phyloP scores from a whole-genome alignment of 2,329 filamentous ascomycete genomes.

The Colletotrichum destructivum region DNA sequence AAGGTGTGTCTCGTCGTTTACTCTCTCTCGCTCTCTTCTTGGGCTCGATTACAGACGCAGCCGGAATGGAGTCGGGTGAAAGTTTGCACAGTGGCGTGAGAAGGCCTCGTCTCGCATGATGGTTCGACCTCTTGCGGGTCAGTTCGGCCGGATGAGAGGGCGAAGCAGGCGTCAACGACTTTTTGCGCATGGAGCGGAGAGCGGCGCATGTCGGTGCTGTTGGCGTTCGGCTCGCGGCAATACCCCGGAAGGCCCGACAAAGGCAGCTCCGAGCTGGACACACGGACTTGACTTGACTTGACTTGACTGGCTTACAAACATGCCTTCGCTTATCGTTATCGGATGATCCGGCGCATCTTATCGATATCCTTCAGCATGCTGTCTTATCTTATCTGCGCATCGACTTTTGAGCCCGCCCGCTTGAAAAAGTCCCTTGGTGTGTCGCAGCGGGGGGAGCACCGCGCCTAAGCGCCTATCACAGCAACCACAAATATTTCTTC shows the following conservation, averaged over 20 bases:
- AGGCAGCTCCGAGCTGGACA: constrained; percentile 30
- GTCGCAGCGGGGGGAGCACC: constrained; percentile 16
- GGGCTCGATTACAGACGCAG: not conserved
- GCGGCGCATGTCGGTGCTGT: constrained; percentile 1
- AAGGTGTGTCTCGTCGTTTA: not conserved
- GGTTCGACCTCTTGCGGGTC: constrained; percentile 31
- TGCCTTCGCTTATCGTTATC: not conserved
- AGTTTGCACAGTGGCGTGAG: constrained; percentile 26
- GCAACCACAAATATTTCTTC: constrained; percentile 27
- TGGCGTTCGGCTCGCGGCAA: constrained; percentile 17
- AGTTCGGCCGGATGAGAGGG: constrained; percentile 19
- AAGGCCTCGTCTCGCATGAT: constrained; percentile 23
- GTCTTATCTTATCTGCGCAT: constrained; percentile 12
- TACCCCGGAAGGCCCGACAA: constrained; percentile 40
- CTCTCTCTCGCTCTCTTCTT: not conserved
- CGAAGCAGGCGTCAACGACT: constrained; percentile 29
- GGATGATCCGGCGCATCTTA: not conserved
- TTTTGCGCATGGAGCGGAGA: constrained; percentile 20
- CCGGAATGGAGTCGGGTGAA: not conserved
- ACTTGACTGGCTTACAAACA: constrained; percentile 12
- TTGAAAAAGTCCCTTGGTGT: constrained; percentile 15
- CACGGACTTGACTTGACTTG: too few relatives aligned
- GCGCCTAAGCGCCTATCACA: constrained; percentile 38
- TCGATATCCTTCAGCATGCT: not conserved
- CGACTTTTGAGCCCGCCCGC: constrained; percentile 11